phyloP scores from a whole-genome alignment of 371 early-diverging fungal species.

The Umbelopsis sp. region DNA sequence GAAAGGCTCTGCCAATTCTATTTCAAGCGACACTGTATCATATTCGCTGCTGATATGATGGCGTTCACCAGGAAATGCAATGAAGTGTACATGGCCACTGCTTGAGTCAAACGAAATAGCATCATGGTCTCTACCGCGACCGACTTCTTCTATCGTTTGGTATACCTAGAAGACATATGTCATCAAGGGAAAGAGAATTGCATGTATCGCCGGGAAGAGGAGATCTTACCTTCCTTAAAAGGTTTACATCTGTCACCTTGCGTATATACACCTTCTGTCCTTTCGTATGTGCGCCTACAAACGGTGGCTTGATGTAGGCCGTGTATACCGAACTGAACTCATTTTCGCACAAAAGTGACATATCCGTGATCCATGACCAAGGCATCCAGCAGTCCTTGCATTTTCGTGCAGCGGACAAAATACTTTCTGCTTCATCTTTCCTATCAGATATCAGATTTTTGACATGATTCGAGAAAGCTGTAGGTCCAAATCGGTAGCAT shows the following conservation, averaged over 20 bases:
- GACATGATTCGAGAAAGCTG: neutral
- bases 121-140: neutral
- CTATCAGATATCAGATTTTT: neutral
- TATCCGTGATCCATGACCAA: neutral
- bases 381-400: neutral
- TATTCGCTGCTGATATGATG: no score
- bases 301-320: conserved; percentile 3
- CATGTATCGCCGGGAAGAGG: no score
- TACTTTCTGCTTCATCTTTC: neutral
- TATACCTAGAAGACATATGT: neutral
- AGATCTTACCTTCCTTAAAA: neutral
- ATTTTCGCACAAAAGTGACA: neutral
- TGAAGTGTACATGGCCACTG: neutral
- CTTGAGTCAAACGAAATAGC: neutral
- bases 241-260: conserved; percentile 4
- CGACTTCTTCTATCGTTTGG: neutral
- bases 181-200: neutral
- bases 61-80: neutral
- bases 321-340: neutral
- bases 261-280: neutral
- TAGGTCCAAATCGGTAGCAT: neutral
- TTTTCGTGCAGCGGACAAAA: neutral
- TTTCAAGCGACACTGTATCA: neutral
- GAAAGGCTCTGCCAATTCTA: neutral
- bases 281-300: neutral